Evolutionary conservation across 257 asterid genomes (phyloP).

Genomic region (Ocimum tenuiflorum): DNA sequence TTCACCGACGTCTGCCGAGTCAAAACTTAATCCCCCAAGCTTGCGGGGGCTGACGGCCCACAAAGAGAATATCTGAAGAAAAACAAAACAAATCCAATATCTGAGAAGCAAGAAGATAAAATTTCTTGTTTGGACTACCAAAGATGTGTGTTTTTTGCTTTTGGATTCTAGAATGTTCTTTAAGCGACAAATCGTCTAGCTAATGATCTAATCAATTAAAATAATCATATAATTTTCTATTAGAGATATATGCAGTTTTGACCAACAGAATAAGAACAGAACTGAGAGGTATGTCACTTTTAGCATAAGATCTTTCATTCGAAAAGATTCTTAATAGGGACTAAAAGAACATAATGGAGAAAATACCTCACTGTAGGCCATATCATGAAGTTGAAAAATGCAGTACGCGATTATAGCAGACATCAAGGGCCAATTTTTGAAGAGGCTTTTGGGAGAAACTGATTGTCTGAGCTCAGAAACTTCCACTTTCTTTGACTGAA

Average conservation of each 20-base stretch:
- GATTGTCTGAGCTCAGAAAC: conserved; percentile 19
- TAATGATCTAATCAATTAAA: too few species aligned
- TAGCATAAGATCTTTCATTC: not conserved
- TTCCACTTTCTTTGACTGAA: conserved; percentile 8
- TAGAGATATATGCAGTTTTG: too few species aligned
- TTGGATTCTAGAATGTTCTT: too few species aligned
- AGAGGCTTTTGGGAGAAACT: conserved; percentile 30
- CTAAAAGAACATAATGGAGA: not conserved
- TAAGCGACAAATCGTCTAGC: too few species aligned
- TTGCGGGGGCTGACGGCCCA: conserved; percentile 82
- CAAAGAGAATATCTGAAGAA: conserved; percentile 63
- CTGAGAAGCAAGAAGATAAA: too few species aligned
- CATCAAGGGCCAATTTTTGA: conserved; percentile 66
- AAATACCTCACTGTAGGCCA: conserved; percentile 79
- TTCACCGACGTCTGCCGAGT: conserved; percentile 65
- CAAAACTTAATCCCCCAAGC: conserved; percentile 61
- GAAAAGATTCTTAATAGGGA: not conserved
- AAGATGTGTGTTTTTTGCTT: too few species aligned
- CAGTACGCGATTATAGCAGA: conserved; percentile 69
- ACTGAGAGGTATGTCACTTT: too few species aligned
- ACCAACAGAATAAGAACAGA: too few species aligned
- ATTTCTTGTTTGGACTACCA: too few species aligned
- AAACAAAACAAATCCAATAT: not conserved
- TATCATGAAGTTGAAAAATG: conserved; percentile 79
- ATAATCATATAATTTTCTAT: too few species aligned